Evolutionary conservation across 768 basidiomycete species (phyloP), one percentile per base, ranked within the genome.

Genomic region (Crucibulum laeve): DNA sequence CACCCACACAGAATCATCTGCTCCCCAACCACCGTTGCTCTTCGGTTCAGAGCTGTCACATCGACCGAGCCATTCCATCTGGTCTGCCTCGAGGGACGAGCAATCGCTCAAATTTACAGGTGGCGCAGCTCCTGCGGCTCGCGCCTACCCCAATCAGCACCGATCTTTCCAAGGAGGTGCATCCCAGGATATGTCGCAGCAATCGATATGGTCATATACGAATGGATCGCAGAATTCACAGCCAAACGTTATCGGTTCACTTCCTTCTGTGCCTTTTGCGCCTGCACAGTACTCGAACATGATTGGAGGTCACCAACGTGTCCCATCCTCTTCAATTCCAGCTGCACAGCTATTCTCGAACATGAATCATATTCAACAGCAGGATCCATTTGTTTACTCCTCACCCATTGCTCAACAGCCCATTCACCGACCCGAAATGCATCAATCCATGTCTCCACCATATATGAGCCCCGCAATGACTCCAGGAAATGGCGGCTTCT

Each of bases 81-180:
- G 86, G 85, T 79, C 84, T 3, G 71, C 80, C 11, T 68, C 75
- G 1, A 62, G 65, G 3, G 82, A 80, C 46, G 76, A 78, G 43
- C 63, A 68, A 40, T 53, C 65, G 19, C 53, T 70, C 32, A 65
- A 58, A 36, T 68, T 67, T 40, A 61, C 52, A 28, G 53, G 59
- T 33, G 59, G 59, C n/a, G 28, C 42, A 19, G 45, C 37, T 23
- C 56, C 53, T 13, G 44, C 54, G 42, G 62, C 59, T 28, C 62
- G 64, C 23, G 52, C 54, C 8, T 63, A 63, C 49, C 67, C 58
- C 18, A 58, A 52, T 10, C 60, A 55, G 13, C 58, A 51, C 3
- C 64, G 61, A 22, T 58, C 60, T 40, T 52, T 50, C 38, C 28
- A n/a, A n/a, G 53, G 59, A 4, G 43, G 43, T 18, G 42, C 53